phyloP scores from a whole-genome alignment of 139 green algal species.

The Trebouxia sp. region DNA sequence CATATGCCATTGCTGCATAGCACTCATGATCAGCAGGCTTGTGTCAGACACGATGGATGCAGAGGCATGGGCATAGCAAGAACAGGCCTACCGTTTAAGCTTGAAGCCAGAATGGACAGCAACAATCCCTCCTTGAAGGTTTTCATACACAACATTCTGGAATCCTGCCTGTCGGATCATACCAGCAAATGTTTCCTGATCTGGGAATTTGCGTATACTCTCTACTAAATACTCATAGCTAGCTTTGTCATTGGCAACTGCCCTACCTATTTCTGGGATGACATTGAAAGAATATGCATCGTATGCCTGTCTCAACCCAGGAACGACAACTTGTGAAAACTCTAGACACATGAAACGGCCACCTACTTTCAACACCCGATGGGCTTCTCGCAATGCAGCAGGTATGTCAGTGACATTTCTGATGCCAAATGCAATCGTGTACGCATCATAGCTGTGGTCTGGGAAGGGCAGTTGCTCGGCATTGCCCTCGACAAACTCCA shows the following conservation, averaged over 20 bases:
- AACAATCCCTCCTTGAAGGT: conserved; percentile 87
- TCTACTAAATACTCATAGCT: conserved; percentile 99
- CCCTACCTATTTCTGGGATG: conserved; percentile 88
- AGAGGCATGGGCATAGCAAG: too few relatives aligned
- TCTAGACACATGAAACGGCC: conserved; percentile 93
- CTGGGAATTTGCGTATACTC: conserved; percentile 94
- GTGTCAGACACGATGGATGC: too few relatives aligned
- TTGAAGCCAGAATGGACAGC: conserved; percentile 96
- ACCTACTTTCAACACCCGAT: conserved; percentile 78
- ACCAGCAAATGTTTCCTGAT: conserved; percentile 71
- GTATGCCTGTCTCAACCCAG: conserved; percentile 82
- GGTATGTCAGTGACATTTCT: conserved; percentile 91
- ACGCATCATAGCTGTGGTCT: conserved; percentile 80
- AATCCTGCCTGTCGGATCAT: conserved; percentile 90
- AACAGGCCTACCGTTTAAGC: too few relatives aligned
- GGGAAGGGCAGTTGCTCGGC: conserved; percentile 87
- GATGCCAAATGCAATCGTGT: conserved; percentile 98
- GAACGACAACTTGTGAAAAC: conserved; percentile 80
- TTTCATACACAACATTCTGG: conserved; percentile 78
- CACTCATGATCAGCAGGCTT: too few relatives aligned
- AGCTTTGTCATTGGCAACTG: conserved; percentile 82
- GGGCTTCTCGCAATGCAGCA: conserved; percentile 83
- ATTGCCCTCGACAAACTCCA: conserved; percentile 86
- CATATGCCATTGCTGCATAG: too few relatives aligned
- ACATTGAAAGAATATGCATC: conserved; percentile 95